Evolutionary conservation across 495 filamentous ascomycete species (phyloP).

Genomic region (Acidomyces sp.): DNA sequence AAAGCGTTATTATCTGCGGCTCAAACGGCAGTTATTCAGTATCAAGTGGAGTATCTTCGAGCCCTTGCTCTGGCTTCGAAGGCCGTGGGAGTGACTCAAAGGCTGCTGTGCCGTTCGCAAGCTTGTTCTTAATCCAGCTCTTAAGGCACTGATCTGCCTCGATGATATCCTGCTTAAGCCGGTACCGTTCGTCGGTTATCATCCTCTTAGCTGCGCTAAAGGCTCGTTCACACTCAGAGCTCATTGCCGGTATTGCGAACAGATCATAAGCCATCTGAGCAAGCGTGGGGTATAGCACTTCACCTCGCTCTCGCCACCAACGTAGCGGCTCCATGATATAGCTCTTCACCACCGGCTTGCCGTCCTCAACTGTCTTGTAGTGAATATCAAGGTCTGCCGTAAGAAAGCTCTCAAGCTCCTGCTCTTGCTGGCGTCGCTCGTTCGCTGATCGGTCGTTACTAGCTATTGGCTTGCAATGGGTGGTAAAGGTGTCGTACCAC

Average conservation of each 20-base stretch:
- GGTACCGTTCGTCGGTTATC: constrained; percentile 5
- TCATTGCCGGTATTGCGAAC: constrained; percentile 8
- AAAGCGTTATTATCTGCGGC: no score
- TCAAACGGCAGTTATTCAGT: no score
- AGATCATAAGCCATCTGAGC: constrained; percentile 5
- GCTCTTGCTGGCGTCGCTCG: no score
- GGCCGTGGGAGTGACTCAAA: no score
- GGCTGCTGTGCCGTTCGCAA: background rate
- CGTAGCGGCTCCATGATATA: background rate
- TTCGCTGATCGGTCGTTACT: no score
- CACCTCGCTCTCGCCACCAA: constrained; percentile 2
- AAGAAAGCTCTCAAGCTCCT: constrained; percentile 2
- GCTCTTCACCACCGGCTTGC: background rate
- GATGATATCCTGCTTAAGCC: no score
- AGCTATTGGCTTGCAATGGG: background rate
- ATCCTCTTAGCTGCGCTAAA: constrained; percentile 9
- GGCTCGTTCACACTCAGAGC: constrained; percentile 9
- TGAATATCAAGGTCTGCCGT: background rate
- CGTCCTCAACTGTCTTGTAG: no score
- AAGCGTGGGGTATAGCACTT: constrained; percentile 8
- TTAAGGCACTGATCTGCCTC: no score
- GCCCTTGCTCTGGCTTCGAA: no score
- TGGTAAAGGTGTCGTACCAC: background rate
- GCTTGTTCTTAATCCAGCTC: constrained; percentile 2
- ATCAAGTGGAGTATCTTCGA: no score